Evolutionary conservation across 78 protist genomes (phyloP).

Genomic region (Dictyostelium citrinum): DNA sequence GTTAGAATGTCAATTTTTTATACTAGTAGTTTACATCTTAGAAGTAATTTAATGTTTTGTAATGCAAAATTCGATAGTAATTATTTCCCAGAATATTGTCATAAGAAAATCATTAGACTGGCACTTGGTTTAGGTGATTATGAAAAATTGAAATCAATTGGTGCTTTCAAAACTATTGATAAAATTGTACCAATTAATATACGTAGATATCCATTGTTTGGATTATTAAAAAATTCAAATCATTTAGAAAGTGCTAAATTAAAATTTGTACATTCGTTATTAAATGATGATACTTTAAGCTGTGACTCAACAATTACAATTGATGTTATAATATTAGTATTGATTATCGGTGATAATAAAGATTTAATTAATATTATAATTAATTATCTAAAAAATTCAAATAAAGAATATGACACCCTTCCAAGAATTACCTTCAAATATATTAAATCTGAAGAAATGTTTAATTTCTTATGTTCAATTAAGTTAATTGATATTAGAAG

Average conservation of each 20-base stretch:
- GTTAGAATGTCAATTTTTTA: background rate
- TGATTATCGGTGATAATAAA: background rate
- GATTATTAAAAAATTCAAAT: background rate
- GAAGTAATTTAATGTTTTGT: conserved; percentile 3
- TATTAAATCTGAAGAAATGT: background rate
- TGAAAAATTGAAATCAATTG: background rate
- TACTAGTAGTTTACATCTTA: background rate
- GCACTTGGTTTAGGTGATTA: background rate
- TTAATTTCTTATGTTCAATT: too few species aligned
- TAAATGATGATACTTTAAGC: background rate
- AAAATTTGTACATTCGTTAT: too few species aligned
- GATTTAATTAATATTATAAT: background rate
- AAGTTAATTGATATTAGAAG: background rate
- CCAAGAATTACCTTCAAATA: background rate
- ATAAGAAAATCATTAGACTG: background rate
- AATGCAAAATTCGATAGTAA: background rate
- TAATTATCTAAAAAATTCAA: too few species aligned
- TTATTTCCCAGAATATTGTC: background rate
- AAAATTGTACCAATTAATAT: background rate
- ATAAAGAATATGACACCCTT: too few species aligned
- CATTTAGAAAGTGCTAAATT: background rate
- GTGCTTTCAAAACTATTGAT: background rate
- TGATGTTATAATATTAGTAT: too few species aligned
- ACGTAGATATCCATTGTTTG: background rate
- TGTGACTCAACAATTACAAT: too few species aligned